Conservation (phyloP, 192 early-diverging fungal genomes). For the Umbelopsis ramanniana region DNA sequence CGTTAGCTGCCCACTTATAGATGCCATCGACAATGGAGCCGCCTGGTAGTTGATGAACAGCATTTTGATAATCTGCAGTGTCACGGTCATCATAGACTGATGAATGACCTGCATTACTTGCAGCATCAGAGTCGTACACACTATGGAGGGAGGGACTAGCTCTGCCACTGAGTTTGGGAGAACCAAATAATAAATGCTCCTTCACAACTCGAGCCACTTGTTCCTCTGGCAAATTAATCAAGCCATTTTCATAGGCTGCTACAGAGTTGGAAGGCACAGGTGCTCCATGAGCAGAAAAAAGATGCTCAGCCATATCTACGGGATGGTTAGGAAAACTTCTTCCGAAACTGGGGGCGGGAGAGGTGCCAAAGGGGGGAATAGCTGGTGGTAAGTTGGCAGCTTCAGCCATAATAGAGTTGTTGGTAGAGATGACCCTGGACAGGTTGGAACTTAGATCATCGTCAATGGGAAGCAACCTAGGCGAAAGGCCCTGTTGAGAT, state of each 20-base stretch:
- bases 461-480: neutral
- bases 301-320: conserved; percentile 12
- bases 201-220: conserved; percentile 41
- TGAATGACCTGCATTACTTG: neutral
- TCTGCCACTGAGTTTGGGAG: conserved; percentile 19
- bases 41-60: conserved; percentile 55
- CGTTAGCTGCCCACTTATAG: conserved; percentile 87
- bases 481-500: neutral
- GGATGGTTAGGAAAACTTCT: neutral
- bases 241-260: conserved; percentile 1
- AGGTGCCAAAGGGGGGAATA: conserved; percentile 19
- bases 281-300: conserved; percentile 5
- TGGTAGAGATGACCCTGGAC: neutral
- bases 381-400: conserved; percentile 10
- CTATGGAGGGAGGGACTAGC: neutral
- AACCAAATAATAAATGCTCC: conserved; percentile 35
- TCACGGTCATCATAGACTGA: neutral
- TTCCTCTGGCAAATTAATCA: conserved; percentile 34
- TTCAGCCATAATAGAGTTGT: conserved; percentile 4
- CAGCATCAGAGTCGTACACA: neutral
- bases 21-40: conserved; percentile 87
- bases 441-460: neutral
- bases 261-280: conserved; percentile 17
- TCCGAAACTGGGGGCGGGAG: neutral
- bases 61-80: neutral